A percentile compares a stretch with the other conserved stretches of the same genome.
Evolutionary conservation across 2,329 filamentous ascomycete species (phyloP).

Genomic region (Colletotrichum truncatum): DNA sequence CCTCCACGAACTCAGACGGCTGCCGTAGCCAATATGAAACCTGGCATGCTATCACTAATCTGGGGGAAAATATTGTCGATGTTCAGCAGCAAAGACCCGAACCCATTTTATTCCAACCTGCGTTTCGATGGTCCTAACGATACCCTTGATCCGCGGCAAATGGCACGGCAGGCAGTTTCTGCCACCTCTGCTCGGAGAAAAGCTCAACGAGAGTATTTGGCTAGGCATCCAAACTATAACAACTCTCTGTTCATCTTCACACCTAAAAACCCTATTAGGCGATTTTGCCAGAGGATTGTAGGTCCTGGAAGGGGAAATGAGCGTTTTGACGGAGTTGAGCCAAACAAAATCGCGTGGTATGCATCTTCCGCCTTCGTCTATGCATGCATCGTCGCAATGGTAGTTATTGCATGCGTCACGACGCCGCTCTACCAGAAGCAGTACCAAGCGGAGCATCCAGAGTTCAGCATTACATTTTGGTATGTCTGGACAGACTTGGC

Average conservation of each 20-base stretch:
- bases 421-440: slow-evolving; percentile 94
- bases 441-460: slow-evolving; percentile 72
- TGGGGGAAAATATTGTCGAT: slow-evolving; percentile 68
- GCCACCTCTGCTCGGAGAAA: slow-evolving; percentile 84
- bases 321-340: slow-evolving; percentile 88
- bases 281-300: slow-evolving; percentile 87
- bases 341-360: slow-evolving; percentile 92
- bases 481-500: slow-evolving; percentile 94
- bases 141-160: slow-evolving; percentile 81
- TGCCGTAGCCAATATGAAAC: slow-evolving; percentile 56
- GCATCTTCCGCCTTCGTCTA: slow-evolving; percentile 94
- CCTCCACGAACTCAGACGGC: slow-evolving; percentile 41
- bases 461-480: slow-evolving; percentile 79
- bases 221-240: slow-evolving; percentile 90
- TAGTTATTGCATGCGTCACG: slow-evolving; percentile 92
- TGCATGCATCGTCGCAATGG: slow-evolving; percentile 94
- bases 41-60: slow-evolving; percentile 66
- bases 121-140: slow-evolving; percentile 78
- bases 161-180: slow-evolving; percentile 90
- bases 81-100: slow-evolving; percentile 78
- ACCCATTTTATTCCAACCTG: slow-evolving; percentile 89
- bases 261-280: slow-evolving; percentile 80
- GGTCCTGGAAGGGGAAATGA: slow-evolving; percentile 89
- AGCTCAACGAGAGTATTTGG: slow-evolving; percentile 90
- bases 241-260: slow-evolving; percentile 89